A percentile compares a stretch with the other conserved stretches of the same genome.
Evolutionary conservation across 2,329 filamentous ascomycete species (phyloP).

Genomic region (Domatiomyces globalis): DNA sequence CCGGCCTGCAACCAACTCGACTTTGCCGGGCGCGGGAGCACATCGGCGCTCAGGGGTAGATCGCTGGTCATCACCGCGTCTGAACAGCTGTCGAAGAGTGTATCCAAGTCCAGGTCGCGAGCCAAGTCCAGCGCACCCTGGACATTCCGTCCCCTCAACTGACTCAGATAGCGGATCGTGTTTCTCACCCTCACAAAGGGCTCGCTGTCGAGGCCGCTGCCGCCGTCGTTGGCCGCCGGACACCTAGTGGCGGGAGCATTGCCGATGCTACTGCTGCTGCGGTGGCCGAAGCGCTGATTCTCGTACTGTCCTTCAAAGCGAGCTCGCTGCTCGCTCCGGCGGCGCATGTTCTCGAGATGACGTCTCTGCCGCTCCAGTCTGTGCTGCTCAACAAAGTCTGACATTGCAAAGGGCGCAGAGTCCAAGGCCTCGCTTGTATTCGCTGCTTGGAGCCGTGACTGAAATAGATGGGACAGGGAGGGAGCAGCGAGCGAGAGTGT

Average conservation of each 20-base stretch:
- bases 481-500: neutral
- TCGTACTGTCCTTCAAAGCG: neutral
- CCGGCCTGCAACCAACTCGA: conserved; percentile 51
- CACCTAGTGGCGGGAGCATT: neutral
- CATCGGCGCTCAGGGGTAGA: conserved; percentile 15
- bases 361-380: conserved; percentile 1
- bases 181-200: conserved; percentile 35
- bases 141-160: conserved; percentile 24
- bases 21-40: conserved; percentile 28
- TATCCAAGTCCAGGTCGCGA: conserved; percentile 9
- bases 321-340: conserved; percentile 1
- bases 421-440: neutral
- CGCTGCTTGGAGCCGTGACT: neutral
- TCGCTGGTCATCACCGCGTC: conserved; percentile 10
- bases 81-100: conserved; percentile 8
- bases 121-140: conserved; percentile 11
- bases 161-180: conserved; percentile 47
- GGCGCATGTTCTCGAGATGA: conserved; percentile 2
- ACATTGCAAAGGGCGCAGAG: neutral
- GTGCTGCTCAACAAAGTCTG: neutral
- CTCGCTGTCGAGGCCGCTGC: neutral
- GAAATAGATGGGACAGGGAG: neutral
- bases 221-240: neutral
- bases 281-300: neutral
- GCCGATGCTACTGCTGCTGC: neutral